A percentile compares a stretch with the other conserved stretches of the same genome.
phyloP scores from a whole-genome alignment of 2,329 filamentous ascomycete species.

The Neocatenulostroma microsporum region DNA sequence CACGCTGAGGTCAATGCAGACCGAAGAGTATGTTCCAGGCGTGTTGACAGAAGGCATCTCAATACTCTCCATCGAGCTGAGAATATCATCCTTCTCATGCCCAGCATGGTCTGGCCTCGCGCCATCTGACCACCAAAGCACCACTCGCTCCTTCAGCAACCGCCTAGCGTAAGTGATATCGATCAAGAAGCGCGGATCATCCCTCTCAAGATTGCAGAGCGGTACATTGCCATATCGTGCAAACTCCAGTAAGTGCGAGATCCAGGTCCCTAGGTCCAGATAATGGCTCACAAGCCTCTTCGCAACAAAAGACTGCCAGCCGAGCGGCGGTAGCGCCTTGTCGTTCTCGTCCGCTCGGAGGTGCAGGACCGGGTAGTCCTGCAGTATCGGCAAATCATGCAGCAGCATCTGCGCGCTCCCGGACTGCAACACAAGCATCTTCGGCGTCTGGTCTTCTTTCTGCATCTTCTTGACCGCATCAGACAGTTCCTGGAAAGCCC shows the following conservation, averaged over 20 bases:
- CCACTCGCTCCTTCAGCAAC: constrained; percentile 82
- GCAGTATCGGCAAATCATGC: constrained; percentile 75
- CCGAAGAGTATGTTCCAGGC: constrained; percentile 86
- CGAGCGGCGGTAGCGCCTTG: constrained; percentile 78
- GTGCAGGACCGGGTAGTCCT: constrained; percentile 74
- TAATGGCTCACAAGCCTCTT: constrained; percentile 83
- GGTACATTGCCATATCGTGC: constrained; percentile 90
- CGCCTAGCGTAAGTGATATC: constrained; percentile 90
- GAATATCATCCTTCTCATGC: constrained; percentile 85
- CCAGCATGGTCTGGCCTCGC: constrained; percentile 90
- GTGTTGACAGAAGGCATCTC: constrained; percentile 92
- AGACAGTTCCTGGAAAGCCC: constrained; percentile 78
- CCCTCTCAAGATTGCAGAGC: constrained; percentile 87
- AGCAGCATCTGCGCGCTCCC: constrained; percentile 72
- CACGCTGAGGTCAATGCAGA: constrained; percentile 91
- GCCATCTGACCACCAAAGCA: constrained; percentile 91
- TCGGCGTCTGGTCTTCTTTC: constrained; percentile 71
- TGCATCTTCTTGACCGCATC: constrained; percentile 86
- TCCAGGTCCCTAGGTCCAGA: constrained; percentile 85
- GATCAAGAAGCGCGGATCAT: constrained; percentile 90
- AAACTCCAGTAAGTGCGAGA: constrained; percentile 77
- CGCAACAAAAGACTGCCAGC: constrained; percentile 86
- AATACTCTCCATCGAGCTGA: constrained; percentile 69
- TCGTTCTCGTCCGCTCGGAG: constrained; percentile 77
- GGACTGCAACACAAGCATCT: constrained; percentile 84